Base-by-base conservation (phyloP, 768 basidiomycete species). In the Psilocybe sp. region DNA sequence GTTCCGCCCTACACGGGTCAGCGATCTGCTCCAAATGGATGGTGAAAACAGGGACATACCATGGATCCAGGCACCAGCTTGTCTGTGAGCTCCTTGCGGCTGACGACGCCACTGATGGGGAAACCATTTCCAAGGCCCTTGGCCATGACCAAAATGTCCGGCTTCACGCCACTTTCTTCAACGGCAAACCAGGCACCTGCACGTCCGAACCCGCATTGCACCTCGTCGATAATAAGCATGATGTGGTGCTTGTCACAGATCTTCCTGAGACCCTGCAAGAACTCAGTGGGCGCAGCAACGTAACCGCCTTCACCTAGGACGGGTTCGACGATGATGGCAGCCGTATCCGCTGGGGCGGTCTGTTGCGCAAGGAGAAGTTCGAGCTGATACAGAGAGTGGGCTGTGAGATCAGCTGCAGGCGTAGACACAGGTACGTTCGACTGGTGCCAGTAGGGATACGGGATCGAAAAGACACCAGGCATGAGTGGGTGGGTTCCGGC, bases 281-380 rank as follows among this genome's bases (percentile, higher is more conserved):
- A 98, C 16, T 81, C 80, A 1, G 81, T 62, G 0, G 93, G 91
- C 0, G 93, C 91, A 23, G 91, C 85, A 13, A 97, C 89, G 67
- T 98, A 98, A 1, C 96, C 96, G 33, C 96, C 96, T 68, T 98
- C 96, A 19, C 94, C 95, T 28, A 98, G 76, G 1, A 98, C 87
- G 37, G 96, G 90, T 74, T 98, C 96, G 37, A 98, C 69, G 55
- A 98, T 69, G 61, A 98, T 86, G n/a, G 93, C 94, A 1, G 95
- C 92, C 0, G 93, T 95, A 64, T 98, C 95, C 4, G 69, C 67
- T 0, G 94, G 89, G 1, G 85, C 76, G 6, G 85, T 86, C 66
- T 94, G 91, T 66, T 98, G 95, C 1, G 68, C 55, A 0, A 81
- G 69, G 11, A 96, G 63, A 12, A 97, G 78, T 47, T 92, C 85